These are phyloP conservation scores for Ascochyta lentis DNA, from an alignment of 2,329 filamentous ascomycete genomes.

Conservation along the genomic window DNA sequence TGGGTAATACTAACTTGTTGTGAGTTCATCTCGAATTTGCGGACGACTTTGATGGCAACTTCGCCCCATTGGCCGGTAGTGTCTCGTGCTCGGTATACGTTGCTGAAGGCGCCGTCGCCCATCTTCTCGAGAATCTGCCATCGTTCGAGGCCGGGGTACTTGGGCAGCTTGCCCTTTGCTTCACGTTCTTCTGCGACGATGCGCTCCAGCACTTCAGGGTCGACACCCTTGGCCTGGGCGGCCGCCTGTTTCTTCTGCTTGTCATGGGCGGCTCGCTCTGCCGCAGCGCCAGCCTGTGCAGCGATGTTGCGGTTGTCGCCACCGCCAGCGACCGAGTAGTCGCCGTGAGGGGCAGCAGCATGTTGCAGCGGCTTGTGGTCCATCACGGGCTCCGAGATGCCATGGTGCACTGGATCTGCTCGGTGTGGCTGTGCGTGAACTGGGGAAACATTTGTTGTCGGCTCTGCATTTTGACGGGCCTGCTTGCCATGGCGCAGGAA, in stretches of 20 bases:
- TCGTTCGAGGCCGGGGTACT: conserved; percentile 82
- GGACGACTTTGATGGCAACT: conserved; percentile 97
- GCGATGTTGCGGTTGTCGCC: conserved; percentile 69
- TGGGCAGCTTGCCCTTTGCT: conserved; percentile 82
- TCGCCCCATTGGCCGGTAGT: conserved; percentile 73
- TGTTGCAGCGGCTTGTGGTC: conserved; percentile 61
- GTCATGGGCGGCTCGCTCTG: conserved; percentile 68
- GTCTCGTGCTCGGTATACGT: conserved; percentile 91
- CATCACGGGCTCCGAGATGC: conserved; percentile 64
- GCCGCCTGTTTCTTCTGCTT: conserved; percentile 64
- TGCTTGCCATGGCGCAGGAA: conserved; percentile 98
- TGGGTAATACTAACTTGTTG: conserved; percentile 81
- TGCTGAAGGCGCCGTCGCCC: conserved; percentile 98
- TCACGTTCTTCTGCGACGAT: conserved; percentile 92
- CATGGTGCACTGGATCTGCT: conserved; percentile 60
- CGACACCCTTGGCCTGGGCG: conserved; percentile 57
- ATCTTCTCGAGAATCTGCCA: conserved; percentile 94
- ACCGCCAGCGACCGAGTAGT: conserved; percentile 69
- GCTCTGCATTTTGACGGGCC: conserved; percentile 73
- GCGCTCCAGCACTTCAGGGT: conserved; percentile 75
- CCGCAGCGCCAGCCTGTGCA: conserved; percentile 70
- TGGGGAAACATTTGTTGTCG: conserved; percentile 67
- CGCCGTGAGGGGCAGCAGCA: conserved; percentile 58
- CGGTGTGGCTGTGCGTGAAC: conserved; percentile 68
- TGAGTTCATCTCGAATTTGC: conserved; percentile 98